These are phyloP conservation scores for Thalia dealbata DNA, from an alignment of 176 grass and related monocot species.

Conservation along the genomic window DNA sequence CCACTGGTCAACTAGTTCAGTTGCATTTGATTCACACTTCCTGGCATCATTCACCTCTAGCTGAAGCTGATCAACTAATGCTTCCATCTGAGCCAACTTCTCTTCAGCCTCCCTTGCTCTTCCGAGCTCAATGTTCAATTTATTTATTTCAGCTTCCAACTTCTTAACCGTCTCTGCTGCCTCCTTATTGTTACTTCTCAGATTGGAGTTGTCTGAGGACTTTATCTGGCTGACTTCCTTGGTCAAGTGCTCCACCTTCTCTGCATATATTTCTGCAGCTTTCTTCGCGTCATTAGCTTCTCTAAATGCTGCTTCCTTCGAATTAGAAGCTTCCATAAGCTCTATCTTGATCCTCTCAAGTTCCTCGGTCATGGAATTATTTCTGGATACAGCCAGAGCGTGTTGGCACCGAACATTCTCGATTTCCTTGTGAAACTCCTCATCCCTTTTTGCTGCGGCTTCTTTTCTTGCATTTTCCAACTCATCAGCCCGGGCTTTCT, in stretches of 20 bases:
- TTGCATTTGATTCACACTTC: slow-evolving; percentile 38
- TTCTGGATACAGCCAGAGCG: slow-evolving; percentile 27
- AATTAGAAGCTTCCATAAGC: slow-evolving; percentile 38
- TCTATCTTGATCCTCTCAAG: slow-evolving; percentile 49
- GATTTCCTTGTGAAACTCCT: slow-evolving; percentile 56
- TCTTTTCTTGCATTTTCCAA: slow-evolving; percentile 62
- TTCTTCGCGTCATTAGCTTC: slow-evolving; percentile 67
- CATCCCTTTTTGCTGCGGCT: slow-evolving; percentile 50
- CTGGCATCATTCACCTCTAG: slow-evolving; percentile 51
- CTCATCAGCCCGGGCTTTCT: slow-evolving; percentile 69
- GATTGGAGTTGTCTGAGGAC: slow-evolving; percentile 42
- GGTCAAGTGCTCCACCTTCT: slow-evolving; percentile 71
- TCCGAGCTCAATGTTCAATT: slow-evolving; percentile 49
- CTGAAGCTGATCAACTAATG: slow-evolving; percentile 37
- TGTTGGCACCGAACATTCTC: slow-evolving; percentile 53
- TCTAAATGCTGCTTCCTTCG: slow-evolving; percentile 47
- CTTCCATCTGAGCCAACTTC: slow-evolving; percentile 45
- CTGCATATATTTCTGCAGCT: slow-evolving; percentile 51
- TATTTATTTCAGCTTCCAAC: slow-evolving; percentile 46
- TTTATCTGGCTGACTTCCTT: slow-evolving; percentile 47
- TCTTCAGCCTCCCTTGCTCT: slow-evolving; percentile 39
- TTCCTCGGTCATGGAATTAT: slow-evolving; percentile 54
- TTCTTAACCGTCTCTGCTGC: slow-evolving; percentile 35
- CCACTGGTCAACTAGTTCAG: slow-evolving; percentile 58
- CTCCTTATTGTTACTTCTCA: slow-evolving; percentile 51